Base-by-base conservation (phyloP, 352 stramenopile genomes). In the Globisporangium viniferum region DNA sequence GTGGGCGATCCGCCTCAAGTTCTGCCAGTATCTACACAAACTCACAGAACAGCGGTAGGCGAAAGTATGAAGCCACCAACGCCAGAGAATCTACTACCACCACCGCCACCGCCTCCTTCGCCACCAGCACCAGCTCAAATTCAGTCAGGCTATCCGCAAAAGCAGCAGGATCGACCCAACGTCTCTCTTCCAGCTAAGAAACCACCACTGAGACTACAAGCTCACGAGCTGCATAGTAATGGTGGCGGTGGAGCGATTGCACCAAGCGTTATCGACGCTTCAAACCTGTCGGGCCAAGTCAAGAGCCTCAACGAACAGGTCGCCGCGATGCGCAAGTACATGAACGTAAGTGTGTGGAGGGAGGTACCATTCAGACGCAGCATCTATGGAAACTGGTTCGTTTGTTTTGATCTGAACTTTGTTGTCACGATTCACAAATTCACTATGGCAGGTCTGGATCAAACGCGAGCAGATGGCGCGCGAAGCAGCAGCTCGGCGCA, bases 381-480 rank as follows among this genome's bases (percentile, higher is more conserved):
- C 22, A 33, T 44, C 10, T 41, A 10, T 64, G 22, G 3, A 24
- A 24, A n/a, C 27, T 10, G 22, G 24, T 33, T 46, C 36, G 1
- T 20, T 10, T 0, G 15, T 6, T 29, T 27, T 41, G 24, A 24
- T 31, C 56, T 61, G n/a, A 49, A 62, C 4, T 62, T 15, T 33
- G 7, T 33, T 12, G 9, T 5, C 5, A 22, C 36, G 20, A 15
- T 14, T 48, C 31, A 15, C 36, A 2, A 31, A 15, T 14, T 48
- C 31, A 15, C 36, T 6, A 31, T 49, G 12, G 46, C 65, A 86
- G 79, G 70, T 87, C 5, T 92, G 84, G 84, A 76, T 92, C 61
- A 90, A 86, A 53, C 73, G 84, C 12, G 84, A 92, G 64, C 83
- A 92, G 68, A 73, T 86, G 77, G 61, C 77, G 20, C 81, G 81